Evolutionary conservation across 192 early-diverging fungal genomes (phyloP), one percentile per base, ranked within the genome.

Genomic region (Backusella psychrophila): DNA sequence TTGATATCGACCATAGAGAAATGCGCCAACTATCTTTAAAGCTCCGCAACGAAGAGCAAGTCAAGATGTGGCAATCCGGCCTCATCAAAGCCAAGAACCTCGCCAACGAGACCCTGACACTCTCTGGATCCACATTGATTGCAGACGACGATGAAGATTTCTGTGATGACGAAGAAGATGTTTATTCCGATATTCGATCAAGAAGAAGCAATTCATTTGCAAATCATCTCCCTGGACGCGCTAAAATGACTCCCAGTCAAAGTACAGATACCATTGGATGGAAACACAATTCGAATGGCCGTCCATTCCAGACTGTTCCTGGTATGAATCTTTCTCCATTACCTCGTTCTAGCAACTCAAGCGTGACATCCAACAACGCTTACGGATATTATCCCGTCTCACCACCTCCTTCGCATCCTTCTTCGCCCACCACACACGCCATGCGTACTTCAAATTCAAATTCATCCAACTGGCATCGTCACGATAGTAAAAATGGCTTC

Each of bases 31-130:
- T 98, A 88, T 90, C 89, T 72, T 82, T 98, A 21, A 92, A 94
- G 67, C 95, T 94, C 80, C 84, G 94, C n/a, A 94, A 95, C 73
- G 90, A 91, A 73, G 97, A 98, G 76, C 94, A 96, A 78, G 88
- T 96, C 31, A 89, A 87, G 72, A 87, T 92, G 72, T 98, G 97
- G 97, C 88, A 92, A 77, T 78, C 76, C 44, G 90, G 94, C 14
- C 81, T 98, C 56, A 87, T 92, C 59, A 89, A 88, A 68, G 83
- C 91, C 31, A 59, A 82, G 85, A 2, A 86, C 86, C 42, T 85
- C 86, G 26, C 87, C 84, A 81, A 66, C 52, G 73, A 49, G 46
- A 6, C 21, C 1, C 4, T 29, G 9, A 26, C 9, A 29, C 23
- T 63, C 56, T 63, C 56, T 4, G 56, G 56, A 4, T 63, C 56